These are phyloP conservation scores for Tricholoma sp. DNA, from an alignment of 768 basidiomycete species.

Conservation along the genomic window DNA sequence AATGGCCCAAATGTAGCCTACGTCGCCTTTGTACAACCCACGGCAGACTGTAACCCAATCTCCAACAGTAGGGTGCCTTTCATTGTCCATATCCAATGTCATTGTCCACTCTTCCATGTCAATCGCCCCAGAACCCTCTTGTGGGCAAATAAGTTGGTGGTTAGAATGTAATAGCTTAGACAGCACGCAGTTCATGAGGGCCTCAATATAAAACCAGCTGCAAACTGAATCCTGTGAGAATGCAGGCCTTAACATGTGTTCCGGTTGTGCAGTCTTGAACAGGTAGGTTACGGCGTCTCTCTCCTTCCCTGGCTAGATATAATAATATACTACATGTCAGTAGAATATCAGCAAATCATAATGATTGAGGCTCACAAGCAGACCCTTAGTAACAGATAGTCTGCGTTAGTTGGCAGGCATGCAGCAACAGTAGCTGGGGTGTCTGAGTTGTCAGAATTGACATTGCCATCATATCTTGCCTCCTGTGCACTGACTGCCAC, in stretches of 20 bases:
- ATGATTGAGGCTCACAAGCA: not conserved
- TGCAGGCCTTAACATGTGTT: not conserved
- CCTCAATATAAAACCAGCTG: not conserved
- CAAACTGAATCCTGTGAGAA: not conserved
- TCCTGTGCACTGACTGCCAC: not conserved
- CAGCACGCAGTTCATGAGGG: not conserved
- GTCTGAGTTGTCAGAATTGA: not conserved
- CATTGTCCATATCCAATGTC: not conserved
- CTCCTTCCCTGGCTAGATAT: slow-evolving; percentile 1
- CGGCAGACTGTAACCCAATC: not conserved
- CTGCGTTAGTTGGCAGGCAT: not conserved
- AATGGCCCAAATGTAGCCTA: not conserved
- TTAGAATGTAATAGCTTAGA: not conserved
- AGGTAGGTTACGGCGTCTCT: not conserved
- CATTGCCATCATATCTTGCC: not conserved
- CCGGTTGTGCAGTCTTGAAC: not conserved
- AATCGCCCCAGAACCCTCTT: not conserved
- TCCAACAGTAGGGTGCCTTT: not conserved
- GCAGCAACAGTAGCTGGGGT: not conserved
- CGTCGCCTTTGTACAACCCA: slow-evolving; percentile 2
- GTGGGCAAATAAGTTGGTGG: not conserved
- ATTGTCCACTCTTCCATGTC: not conserved
- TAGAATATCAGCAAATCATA: too few relatives aligned
- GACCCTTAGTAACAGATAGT: slow-evolving; percentile 1
- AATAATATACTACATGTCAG: not conserved